Base-by-base conservation (phyloP, 495 filamentous ascomycete genomes). In the Margaritispora aquatica region DNA sequence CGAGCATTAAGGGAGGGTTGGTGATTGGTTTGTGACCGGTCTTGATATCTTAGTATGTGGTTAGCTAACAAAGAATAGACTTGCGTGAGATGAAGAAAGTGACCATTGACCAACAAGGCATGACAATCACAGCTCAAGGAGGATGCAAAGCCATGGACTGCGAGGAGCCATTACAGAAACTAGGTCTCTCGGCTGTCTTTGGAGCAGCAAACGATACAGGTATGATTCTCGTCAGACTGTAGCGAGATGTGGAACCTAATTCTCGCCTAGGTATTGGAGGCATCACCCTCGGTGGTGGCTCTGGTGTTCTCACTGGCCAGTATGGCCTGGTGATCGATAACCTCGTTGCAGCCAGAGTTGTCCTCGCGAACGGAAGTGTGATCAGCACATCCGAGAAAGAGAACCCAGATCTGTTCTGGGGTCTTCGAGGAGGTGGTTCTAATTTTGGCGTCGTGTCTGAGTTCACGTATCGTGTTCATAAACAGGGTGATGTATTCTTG, bases 371-470 rank as follows among this genome's bases (percentile, higher is more conserved):
- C 57, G 81, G 81, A 1, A 59, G 54, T 1, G 71, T 80, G 27
- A 62, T 81, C 34, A 73, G 76, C 26, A 79, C 76, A 34, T 81
- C 78, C 53, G 60, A 64, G 2, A 60, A 58, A 0, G 56, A 58
- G 0, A 74, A 82, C 50, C 3, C 70, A 0, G 82, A 86, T 49
- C 66, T 85, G 2, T 83, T 71, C 68, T 67, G 65, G 60, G 80
- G 79, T 4, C 72, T 84, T 5, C 83, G 83, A 54, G 82, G 81
- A 5, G 80, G 81, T 26, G 57, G 69, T 2, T 75, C 69, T 57
- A 82, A 83, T 63, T 81, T 80, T 59, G 81, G 80, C 0, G 73
- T 84, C 20, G 76, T 83, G 0, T 83, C 82, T 3, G 57, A 64
- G 26, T 64, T 60, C 36, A 60, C 41, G 7, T 64, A 59, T 38